Evolutionary conservation across 306 rosid species (phyloP), one percentile per base, ranked within the genome.

Genomic region (Canavalia ensiformis): DNA sequence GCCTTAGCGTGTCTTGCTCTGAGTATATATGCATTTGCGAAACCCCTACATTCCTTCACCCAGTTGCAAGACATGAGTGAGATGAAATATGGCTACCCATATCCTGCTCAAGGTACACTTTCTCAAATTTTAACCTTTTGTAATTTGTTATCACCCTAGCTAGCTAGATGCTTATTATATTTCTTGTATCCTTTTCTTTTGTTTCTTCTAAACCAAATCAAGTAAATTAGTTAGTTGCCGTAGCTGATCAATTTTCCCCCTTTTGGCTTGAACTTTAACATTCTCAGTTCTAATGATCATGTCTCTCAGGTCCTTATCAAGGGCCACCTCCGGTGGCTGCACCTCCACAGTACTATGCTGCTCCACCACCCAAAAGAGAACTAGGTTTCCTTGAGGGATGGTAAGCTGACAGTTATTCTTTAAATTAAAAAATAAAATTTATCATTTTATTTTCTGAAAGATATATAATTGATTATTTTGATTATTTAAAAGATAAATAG

Each of bases 371-470:
- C 6, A 73, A 6, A 62, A 70, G 79, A 81, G 75, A 83, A 71
- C 77, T 76, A 10, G 84, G 91, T 31, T 88, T 88, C 80, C 81
- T 82, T 37, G 82, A 90, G 71, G 92, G 89, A 75, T 89, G 89
- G 92, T 85, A 44, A 58, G 85, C 44, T 5, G 18, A 56, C 31
- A 55, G 60, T 55, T 55, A 52, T n/a, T 18, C 25, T 18, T 18
- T 18, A 18, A 18, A 18, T 18, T 18, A 18, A 18, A 18, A 18
- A 18, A 18, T 18, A 18, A 18, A 18, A 18, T 18, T 18, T 18
- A 18, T 18, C 25, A 18, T 18, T 18, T 18, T 18, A 18, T 18
- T 18, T 18, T 18, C 25, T 18, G 25, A 18, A 18, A 18, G 25
- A 18, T 18, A 18, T 18, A 18, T 18, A 18, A 18, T 18, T 18